Evolutionary conservation across 495 filamentous ascomycete species (phyloP).

Genomic region (Aspergillus hancockii): DNA sequence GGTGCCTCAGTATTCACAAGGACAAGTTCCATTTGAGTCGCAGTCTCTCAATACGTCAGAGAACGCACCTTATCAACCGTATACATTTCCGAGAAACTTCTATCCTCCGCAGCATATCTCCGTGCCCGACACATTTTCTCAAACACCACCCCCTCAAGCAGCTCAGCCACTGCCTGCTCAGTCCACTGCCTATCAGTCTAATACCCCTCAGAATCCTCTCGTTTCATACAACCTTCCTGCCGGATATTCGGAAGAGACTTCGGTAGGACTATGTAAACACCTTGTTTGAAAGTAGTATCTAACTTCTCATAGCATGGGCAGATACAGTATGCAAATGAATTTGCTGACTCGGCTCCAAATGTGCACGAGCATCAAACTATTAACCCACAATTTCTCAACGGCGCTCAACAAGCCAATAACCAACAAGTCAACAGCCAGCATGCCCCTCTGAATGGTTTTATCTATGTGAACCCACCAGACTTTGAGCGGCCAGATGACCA

Average conservation of each 20-base stretch:
- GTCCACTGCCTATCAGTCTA: slow-evolving; percentile 17
- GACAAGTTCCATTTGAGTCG: slow-evolving; percentile 39
- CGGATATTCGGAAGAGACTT: slow-evolving; percentile 26
- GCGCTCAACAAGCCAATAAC: slow-evolving; percentile 21
- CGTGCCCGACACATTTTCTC: slow-evolving; percentile 31
- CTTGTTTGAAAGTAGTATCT: background rate
- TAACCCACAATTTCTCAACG: slow-evolving; percentile 42
- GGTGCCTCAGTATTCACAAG: slow-evolving; percentile 36
- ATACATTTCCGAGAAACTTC: slow-evolving; percentile 34
- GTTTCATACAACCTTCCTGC: slow-evolving; percentile 30
- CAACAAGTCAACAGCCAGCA: slow-evolving; percentile 18
- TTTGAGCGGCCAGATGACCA: slow-evolving; percentile 27
- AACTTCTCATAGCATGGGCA: slow-evolving; percentile 25
- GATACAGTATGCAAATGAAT: slow-evolving; percentile 38
- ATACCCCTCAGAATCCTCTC: slow-evolving; percentile 23
- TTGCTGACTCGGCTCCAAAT: slow-evolving; percentile 25
- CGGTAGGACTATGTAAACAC: slow-evolving; percentile 21
- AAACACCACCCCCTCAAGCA: slow-evolving; percentile 23
- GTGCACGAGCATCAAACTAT: slow-evolving; percentile 38
- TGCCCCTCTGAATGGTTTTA: slow-evolving; percentile 27
- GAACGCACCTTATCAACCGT: slow-evolving; percentile 35
- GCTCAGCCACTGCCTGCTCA: slow-evolving; percentile 28
- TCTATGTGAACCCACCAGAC: slow-evolving; percentile 32
- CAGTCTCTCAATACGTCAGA: slow-evolving; percentile 31
- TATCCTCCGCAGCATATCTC: slow-evolving; percentile 36